Evolutionary conservation across 257 asterid species (phyloP), one percentile per base, ranked within the genome.

Genomic region (Nicotiana otophora): DNA sequence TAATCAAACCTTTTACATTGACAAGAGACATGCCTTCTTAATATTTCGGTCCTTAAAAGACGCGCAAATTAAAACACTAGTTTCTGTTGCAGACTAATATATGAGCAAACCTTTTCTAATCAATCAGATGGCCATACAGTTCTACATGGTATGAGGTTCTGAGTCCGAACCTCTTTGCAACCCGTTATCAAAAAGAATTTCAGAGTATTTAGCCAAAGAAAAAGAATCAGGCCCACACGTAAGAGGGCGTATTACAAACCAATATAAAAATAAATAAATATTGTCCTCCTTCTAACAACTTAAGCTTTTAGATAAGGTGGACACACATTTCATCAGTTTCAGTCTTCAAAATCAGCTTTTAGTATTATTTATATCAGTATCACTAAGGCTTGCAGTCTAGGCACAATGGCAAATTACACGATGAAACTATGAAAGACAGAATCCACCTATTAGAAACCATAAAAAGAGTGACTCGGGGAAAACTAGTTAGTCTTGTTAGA

Each of bases 391-490:
- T 48, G 79, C 79, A 72, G 79, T 46, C 60, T 72, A 46, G 61
- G 61, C 61, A 46, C 61, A 46, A 54, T 19, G 54, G 23, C 20
- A 72, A 72, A 72, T 10, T 42, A 72, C 60, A 72, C 34, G 26
- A 72, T 72, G 58, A 46, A 72, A 39, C 61, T 72, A 72, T 51
- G 61, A 23, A 72, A 72, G 79, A 72, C 39, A 72, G 34, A 72
- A 72, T 17, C 61, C 79, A 48, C 79, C 39, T 46, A 46, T 72
- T 72, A 72, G 61, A 72, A 72, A 12, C 69, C 39, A 12, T 64
- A 64, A 12, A 63, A 11, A 64, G 36, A 28, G 19, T 63, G 39
- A 16, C 39, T 63, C 69, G 2, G 12, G 39, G 69, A 26, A 4
- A 28, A 64, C 69, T 28, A 64, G 19, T 64, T 64, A 26, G 39